phyloP scores from a whole-genome alignment of 2,329 filamentous ascomycete species.

The Didymella pinodella region DNA sequence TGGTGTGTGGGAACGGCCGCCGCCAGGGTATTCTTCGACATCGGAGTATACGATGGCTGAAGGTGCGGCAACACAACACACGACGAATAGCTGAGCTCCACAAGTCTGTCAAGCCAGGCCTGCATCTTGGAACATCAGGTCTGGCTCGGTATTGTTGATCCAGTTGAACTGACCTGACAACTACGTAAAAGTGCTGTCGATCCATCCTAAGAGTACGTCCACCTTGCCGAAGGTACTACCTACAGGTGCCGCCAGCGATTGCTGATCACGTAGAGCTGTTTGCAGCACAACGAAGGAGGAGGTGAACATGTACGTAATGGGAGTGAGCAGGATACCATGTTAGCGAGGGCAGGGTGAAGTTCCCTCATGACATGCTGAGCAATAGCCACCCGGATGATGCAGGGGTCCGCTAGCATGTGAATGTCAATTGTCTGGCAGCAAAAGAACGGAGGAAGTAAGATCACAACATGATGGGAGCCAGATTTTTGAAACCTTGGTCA shows the following conservation, averaged over 20 bases:
- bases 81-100: neutral
- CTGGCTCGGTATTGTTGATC: neutral
- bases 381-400: neutral
- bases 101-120: neutral
- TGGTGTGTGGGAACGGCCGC: slow-evolving; percentile 14
- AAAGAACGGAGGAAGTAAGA: neutral
- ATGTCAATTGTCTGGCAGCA: neutral
- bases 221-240: neutral
- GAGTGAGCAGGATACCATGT: neutral
- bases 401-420: neutral
- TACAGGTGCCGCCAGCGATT: neutral
- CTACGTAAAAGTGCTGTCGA: neutral
- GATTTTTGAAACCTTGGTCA: no score
- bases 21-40: neutral
- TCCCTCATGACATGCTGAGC: neutral
- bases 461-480: neutral
- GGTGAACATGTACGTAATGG: neutral
- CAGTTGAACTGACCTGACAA: slow-evolving; percentile 3
- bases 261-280: slow-evolving; percentile 4
- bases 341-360: neutral
- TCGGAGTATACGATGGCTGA: neutral
- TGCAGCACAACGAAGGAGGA: neutral
- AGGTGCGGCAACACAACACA: neutral
- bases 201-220: slow-evolving; percentile 5
- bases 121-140: neutral